phyloP scores from a whole-genome alignment of 768 basidiomycete species.

The Mycena epipterygia region DNA sequence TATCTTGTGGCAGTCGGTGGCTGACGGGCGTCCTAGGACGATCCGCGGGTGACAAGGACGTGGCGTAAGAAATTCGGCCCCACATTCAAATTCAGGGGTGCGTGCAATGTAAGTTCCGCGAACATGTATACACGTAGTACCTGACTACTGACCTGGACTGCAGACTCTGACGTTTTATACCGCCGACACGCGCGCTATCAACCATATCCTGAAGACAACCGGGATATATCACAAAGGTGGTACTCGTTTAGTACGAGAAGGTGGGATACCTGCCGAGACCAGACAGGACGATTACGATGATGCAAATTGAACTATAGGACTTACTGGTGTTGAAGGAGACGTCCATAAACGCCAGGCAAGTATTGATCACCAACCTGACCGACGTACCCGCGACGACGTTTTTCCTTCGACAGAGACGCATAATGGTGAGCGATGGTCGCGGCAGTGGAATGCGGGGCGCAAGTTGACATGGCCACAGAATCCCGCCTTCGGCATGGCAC shows the following conservation, averaged over 20 bases:
- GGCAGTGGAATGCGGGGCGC: too few species aligned
- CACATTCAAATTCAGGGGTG: constrained; percentile 8
- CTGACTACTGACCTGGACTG: not conserved
- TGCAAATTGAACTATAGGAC: too few species aligned
- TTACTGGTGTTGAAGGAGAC: constrained; percentile 13
- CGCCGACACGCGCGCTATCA: not conserved
- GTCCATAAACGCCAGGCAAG: constrained; percentile 25
- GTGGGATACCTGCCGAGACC: too few species aligned
- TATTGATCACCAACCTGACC: too few species aligned
- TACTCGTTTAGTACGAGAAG: not conserved
- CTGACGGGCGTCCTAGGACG: too few species aligned
- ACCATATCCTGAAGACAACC: constrained; percentile 8
- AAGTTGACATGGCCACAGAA: constrained; percentile 52
- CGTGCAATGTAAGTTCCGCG: constrained; percentile 5
- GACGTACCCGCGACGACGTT: too few species aligned
- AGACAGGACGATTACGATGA: too few species aligned
- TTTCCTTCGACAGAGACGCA: constrained; percentile 27
- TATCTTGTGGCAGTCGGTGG: too few species aligned
- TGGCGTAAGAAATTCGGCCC: constrained; percentile 15
- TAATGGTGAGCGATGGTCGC: constrained; percentile 18
- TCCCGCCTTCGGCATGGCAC: constrained; percentile 58
- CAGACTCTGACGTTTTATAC: constrained; percentile 11
- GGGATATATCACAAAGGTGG: constrained; percentile 12
- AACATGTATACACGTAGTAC: not conserved
- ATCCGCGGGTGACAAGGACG: not conserved